Evolutionary conservation across 2,329 filamentous ascomycete genomes (phyloP).

Genomic region (Ophiostoma sp.): DNA sequence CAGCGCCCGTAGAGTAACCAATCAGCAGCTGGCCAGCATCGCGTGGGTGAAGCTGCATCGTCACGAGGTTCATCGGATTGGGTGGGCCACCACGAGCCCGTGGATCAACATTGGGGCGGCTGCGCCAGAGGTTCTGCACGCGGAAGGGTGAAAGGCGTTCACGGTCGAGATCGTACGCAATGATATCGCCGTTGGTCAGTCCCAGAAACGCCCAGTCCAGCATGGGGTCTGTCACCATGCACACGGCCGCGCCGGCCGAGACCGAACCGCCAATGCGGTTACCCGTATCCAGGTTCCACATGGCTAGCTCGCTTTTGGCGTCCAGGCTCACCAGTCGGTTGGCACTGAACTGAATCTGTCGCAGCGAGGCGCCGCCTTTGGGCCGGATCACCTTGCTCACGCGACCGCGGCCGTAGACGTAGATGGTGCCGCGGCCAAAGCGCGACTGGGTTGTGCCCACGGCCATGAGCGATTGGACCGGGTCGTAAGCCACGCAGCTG

Average conservation of each 20-base stretch:
- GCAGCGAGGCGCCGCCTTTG: conserved; percentile 71
- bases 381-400: conserved; percentile 75
- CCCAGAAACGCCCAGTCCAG: conserved; percentile 92
- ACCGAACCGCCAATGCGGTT: conserved; percentile 67
- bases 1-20: conserved; percentile 85
- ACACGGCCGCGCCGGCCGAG: conserved; percentile 73
- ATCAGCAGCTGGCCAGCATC: conserved; percentile 91
- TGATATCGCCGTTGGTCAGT: conserved; percentile 76
- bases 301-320: conserved; percentile 76
- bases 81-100: not conserved
- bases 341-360: conserved; percentile 77
- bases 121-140: conserved; percentile 83
- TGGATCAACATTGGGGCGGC: conserved; percentile 57
- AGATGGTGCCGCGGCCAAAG: conserved; percentile 84
- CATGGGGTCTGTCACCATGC: conserved; percentile 79
- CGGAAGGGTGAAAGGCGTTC: conserved; percentile 72
- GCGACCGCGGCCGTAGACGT: conserved; percentile 79
- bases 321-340: conserved; percentile 85
- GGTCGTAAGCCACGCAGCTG: conserved; percentile 63
- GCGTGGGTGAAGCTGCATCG: conserved; percentile 81
- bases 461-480: conserved; percentile 88
- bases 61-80: conserved; percentile 60
- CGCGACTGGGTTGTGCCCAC: conserved; percentile 86
- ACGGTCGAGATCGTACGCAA: conserved; percentile 91
- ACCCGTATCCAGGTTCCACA: conserved; percentile 78